Percentiles rank a stretch among this genome's conserved stretches.
Evolutionary conservation across 805 yeast species (phyloP).

Genomic region (Barnettozyma salicaria): DNA sequence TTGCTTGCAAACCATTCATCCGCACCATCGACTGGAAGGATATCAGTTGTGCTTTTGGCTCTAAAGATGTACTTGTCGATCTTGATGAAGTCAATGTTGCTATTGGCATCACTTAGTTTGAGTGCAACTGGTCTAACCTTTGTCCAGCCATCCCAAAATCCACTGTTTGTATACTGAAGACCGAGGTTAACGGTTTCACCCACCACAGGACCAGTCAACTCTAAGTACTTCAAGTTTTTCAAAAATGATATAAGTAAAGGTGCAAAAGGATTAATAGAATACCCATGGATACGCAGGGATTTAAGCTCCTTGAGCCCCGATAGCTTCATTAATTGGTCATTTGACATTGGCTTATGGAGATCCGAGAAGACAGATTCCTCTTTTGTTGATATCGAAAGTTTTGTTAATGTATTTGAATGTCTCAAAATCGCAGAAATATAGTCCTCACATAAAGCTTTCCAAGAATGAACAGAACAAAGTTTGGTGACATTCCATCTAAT

Average conservation of each 20-base stretch:
- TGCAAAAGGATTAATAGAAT: constrained; percentile 27
- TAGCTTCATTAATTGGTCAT: constrained; percentile 19
- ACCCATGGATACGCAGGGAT: constrained; percentile 38
- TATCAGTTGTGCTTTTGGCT: constrained; percentile 20
- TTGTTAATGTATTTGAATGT: constrained; percentile 23
- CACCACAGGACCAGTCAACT: constrained; percentile 44
- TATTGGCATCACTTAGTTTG: constrained; percentile 30
- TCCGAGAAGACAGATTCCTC: constrained; percentile 33
- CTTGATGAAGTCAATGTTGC: constrained; percentile 35
- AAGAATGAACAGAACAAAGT: constrained; percentile 19
- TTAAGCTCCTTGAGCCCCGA: constrained; percentile 24
- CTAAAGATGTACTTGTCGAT: constrained; percentile 47
- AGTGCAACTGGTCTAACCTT: constrained; percentile 49
- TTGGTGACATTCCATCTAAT: constrained; percentile 36
- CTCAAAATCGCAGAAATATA: constrained; percentile 18
- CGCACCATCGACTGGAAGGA: constrained; percentile 40
- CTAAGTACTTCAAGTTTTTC: constrained; percentile 30
- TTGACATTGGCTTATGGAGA: constrained; percentile 26
- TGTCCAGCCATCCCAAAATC: constrained; percentile 51
- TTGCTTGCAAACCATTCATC: constrained; percentile 40
- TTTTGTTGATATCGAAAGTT: constrained; percentile 36
- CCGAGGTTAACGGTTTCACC: constrained; percentile 52
- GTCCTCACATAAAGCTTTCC: constrained; percentile 19
- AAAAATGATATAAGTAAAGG: constrained; percentile 27
- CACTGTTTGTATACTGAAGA: constrained; percentile 46